Percentiles rank a stretch among this genome's conserved stretches.
Conservation (phyloP, 768 basidiomycete genomes). For the Candolleomyces efflorescens region DNA sequence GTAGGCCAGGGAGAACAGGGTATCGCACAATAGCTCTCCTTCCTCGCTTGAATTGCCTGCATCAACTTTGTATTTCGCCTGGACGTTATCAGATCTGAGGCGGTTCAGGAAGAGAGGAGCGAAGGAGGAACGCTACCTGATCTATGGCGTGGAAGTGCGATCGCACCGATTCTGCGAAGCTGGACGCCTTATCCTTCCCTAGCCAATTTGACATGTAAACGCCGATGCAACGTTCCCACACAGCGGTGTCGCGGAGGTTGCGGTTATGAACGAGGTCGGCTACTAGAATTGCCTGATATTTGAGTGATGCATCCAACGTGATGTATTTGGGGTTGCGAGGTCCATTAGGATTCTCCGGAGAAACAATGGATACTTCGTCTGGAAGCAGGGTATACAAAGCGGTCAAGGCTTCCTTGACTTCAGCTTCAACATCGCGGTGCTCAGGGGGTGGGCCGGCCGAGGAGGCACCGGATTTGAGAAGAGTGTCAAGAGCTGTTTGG, state of each 20-base stretch:
- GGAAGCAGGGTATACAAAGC: slow-evolving; percentile 61
- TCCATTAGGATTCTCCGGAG: slow-evolving; percentile 42
- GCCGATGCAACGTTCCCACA: slow-evolving; percentile 71
- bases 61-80: slow-evolving; percentile 56
- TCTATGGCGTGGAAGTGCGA: slow-evolving; percentile 76
- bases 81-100: slow-evolving; percentile 2
- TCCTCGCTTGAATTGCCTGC: slow-evolving; percentile 51
- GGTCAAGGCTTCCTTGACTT: slow-evolving; percentile 53
- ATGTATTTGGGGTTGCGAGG: slow-evolving; percentile 52
- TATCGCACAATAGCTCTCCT: slow-evolving; percentile 87
- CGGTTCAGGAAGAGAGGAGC: slow-evolving; percentile 1
- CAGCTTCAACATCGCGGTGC: slow-evolving; percentile 63
- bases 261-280: slow-evolving; percentile 70
- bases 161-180: slow-evolving; percentile 62
- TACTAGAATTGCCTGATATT: slow-evolving; percentile 70
- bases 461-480: slow-evolving; percentile 82
- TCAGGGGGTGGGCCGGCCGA: slow-evolving; percentile 63
- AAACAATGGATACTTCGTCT: slow-evolving; percentile 37
- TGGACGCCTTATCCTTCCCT: slow-evolving; percentile 39
- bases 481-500: slow-evolving; percentile 73
- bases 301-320: slow-evolving; percentile 54
- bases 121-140: slow-evolving; percentile 36
- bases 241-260: slow-evolving; percentile 46
- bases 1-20: slow-evolving; percentile 93
- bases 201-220: slow-evolving; percentile 72